Base-by-base conservation (phyloP, 106 monocot genomes). In the Allium cepa region DNA sequence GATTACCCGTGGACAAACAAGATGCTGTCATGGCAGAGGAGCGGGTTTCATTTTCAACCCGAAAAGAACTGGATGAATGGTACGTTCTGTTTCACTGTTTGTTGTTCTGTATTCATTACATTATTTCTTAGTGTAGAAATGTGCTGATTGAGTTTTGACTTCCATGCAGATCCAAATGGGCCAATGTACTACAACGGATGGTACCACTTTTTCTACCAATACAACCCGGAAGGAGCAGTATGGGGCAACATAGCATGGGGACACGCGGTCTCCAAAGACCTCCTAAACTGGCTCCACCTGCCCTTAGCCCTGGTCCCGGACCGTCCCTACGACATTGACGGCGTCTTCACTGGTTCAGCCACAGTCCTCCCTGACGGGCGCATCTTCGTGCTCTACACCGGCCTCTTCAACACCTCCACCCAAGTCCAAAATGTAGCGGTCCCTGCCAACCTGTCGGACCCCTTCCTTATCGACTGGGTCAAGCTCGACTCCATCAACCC, bases 241-340 rank as follows among this genome's bases (percentile, higher is more conserved):
- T 84, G 83, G 83, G 83, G 83, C 7, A 76, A 76, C 72, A 84
- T 79, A 57, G 17, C 76, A 7, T 84, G 83, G 83, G 83, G 79
- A 9, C 83, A 84, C 53, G 76, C 83, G 8, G 73, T 75, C 8
- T 84, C 83, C 1, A 68, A 66, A 4, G 83, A 84, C 61, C 79
- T 84, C 28, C 11, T 79, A 15, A 45, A 61, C 46, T 84, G 83
- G 83, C 12, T 28, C 26, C 79, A 84, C 73, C 83, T 84, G 59
- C 79, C 83, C 12, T 27, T 79, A 11, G 83, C 79, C 59, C 67
- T 84, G 69, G 53, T 73, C 8, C 69, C 76, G 3, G 83, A 79
- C 55, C 72, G 51, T 3, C 75, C 76, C 76, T 84, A 84, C 76
- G 83, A 84, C 73, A 11, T 13, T 64, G 50, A 56, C 14, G 83